Base-by-base conservation (phyloP, 768 basidiomycete genomes). In the Strobilomyces confusus region DNA sequence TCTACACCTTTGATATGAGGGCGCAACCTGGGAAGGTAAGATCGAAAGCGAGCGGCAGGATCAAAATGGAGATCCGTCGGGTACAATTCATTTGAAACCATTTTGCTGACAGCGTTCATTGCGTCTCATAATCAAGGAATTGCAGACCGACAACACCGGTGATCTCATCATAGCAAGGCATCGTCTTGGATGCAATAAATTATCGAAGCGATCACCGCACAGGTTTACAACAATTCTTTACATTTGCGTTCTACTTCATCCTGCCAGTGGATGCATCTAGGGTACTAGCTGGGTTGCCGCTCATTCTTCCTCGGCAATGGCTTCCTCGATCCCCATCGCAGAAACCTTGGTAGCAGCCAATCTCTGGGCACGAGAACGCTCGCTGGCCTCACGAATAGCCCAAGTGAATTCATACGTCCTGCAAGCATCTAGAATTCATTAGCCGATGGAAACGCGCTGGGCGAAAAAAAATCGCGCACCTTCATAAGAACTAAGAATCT, bases 331-430 rank as follows among this genome's bases (percentile, higher is more conserved):
- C 36, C 43, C 40, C 41, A 68, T 57, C 6, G 62, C 63, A 45
- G 69, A 63, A 32, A 68, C 62, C 45, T 56, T 66, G 53, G 69
- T 67, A 15, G 72, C 69, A 58, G 74, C 73, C 40, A 76, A 61
- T 56, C 70, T 81, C 22, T 70, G 72, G 14, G 69, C 75, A 30
- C 82, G 82, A 55, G 83, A 83, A 46, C 77, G 78, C 66, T 92
- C 89, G 59, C 82, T 82, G 30, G 90, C 86, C 57, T 81, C 76
- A 44, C 92, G 86, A 67, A 95, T 95, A 26, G 92, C 91, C 93
- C 93, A 95, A 22, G 92, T 95, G 56, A 95, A 77, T 68, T 95
- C 85, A 61, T 95, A 95, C 8, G 92, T 88, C 72, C 80, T 84
- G 62, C 85, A 87, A 40, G 92, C 92, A 71, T 93, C 89, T 90